Percentiles rank a stretch among this genome's conserved stretches.
phyloP scores from a whole-genome alignment of 2,329 filamentous ascomycete genomes.

The Pyrenophora graminea region DNA sequence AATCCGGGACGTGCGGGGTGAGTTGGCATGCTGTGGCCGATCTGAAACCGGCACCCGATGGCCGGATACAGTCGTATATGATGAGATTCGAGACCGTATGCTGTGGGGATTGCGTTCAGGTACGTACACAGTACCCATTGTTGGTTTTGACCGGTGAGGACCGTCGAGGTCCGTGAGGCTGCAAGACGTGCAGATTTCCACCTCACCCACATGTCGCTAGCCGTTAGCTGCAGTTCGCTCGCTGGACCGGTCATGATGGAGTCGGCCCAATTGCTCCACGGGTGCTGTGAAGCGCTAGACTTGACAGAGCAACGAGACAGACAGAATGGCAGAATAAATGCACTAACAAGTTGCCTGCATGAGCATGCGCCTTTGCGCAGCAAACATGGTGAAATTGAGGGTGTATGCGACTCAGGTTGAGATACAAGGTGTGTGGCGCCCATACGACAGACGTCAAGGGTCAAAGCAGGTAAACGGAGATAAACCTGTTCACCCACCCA shows the following conservation, averaged over 20 bases:
- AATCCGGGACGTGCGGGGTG: conserved; percentile 13
- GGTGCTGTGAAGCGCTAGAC: not conserved
- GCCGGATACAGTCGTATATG: conserved; percentile 9
- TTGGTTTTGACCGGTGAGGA: conserved; percentile 31
- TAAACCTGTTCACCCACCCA: conserved; percentile 9
- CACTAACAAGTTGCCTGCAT: too few species aligned
- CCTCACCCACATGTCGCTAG: conserved; percentile 11
- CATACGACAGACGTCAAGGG: conserved; percentile 6
- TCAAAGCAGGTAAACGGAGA: not conserved
- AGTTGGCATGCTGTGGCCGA: conserved; percentile 9
- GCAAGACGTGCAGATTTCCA: conserved; percentile 25
- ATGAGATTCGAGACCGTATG: conserved; percentile 8
- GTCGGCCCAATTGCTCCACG: conserved; percentile 31
- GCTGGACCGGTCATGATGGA: conserved; percentile 19
- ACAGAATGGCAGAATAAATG: too few species aligned
- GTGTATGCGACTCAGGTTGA: not conserved
- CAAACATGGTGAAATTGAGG: not conserved
- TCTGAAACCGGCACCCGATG: conserved; percentile 6
- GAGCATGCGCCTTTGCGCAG: too few species aligned
- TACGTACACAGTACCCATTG: not conserved
- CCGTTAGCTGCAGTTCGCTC: conserved; percentile 8
- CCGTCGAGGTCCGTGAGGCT: conserved; percentile 6
- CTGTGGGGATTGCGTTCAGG: conserved; percentile 10
- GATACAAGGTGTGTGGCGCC: too few species aligned
- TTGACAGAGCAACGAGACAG: too few species aligned